A percentile compares a stretch with the other conserved stretches of the same genome.
Evolutionary conservation across 1,284 basidiomycete genomes (phyloP).

Genomic region (Malassezia globosa): DNA sequence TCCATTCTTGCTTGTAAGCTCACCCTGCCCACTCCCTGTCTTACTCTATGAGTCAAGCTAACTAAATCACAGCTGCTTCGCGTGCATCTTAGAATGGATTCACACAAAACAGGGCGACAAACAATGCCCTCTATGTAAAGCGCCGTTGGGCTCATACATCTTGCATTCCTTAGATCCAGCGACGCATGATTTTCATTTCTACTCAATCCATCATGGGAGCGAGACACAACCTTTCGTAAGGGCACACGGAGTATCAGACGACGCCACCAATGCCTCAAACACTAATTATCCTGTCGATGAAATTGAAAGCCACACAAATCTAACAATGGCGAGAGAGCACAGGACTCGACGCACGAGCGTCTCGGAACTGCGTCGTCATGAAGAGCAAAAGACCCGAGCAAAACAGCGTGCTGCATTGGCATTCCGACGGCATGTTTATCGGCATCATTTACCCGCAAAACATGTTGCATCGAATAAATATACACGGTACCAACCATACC

Average conservation of each 20-base stretch:
- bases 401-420: neutral
- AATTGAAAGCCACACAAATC: no score
- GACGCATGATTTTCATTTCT: neutral
- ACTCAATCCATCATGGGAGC: neutral
- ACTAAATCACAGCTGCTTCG: conserved; percentile 3
- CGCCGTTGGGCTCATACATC: conserved; percentile 5
- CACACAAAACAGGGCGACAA: neutral
- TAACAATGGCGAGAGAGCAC: no score
- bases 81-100: conserved; percentile 10
- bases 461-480: conserved; percentile 16
- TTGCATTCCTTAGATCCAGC: conserved; percentile 9
- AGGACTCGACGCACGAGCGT: no score
- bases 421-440: conserved; percentile 5
- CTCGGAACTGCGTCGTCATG: no score
- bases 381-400: conserved; percentile 4
- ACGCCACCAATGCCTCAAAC: no score
- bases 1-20: conserved; percentile 15
- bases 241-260: no score
- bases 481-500: conserved; percentile 15
- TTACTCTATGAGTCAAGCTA: neutral
- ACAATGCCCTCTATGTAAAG: conserved; percentile 14
- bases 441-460: conserved; percentile 8
- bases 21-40: no score
- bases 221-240: no score
- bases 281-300: no score